Base-by-base conservation (phyloP, 371 early-diverging fungal genomes). In the Mortierella sp. region DNA sequence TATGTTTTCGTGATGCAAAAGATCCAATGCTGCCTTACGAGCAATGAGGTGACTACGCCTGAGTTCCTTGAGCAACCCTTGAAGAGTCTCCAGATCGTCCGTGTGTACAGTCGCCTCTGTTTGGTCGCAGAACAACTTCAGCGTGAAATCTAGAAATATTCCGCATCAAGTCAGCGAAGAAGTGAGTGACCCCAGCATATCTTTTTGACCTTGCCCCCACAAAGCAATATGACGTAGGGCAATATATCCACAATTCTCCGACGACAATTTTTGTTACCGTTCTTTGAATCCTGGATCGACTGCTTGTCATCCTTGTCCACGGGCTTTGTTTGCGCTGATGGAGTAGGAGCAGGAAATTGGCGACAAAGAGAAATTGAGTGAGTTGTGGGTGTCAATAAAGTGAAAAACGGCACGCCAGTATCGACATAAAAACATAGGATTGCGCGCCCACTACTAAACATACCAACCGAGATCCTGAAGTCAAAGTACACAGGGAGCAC, bases 391-490 rank as follows among this genome's bases (percentile, higher is more conserved):
- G 38, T 41, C 49, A 58, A 7, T 4, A 24, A n/a, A 72, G 32
- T 18, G 29, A 35, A 49, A 2, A 21, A 6, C 14, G 18, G 38
- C 27, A n/a, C 24, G 29, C 44, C 51, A n/a, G 32, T 32, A 38
- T 32, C 63, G 6, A 63, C 18, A 24, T 68, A 41, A 68, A 68
- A 68, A 68, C n/a, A 24, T 10, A 24, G 41, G 68, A 68, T 41
- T 68, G 41, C 35, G 43, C 35, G 24, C 8, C 43, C 18, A 3
- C 8, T 35, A 41, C n/a, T 1, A 44, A 41, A 49, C 79, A 73
- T 83, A 89, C 91, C 83, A 27, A 89, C 85, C 41, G 90, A 87
- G 46, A 90, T 80, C 27, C 88, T 73, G 74, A 92, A 91, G 54
- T 91, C 89, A 44, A 87, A 77, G 77, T 82, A 89, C 48, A 91